phyloP scores from a whole-genome alignment of 495 filamentous ascomycete genomes.

The Neurospora terricola region DNA sequence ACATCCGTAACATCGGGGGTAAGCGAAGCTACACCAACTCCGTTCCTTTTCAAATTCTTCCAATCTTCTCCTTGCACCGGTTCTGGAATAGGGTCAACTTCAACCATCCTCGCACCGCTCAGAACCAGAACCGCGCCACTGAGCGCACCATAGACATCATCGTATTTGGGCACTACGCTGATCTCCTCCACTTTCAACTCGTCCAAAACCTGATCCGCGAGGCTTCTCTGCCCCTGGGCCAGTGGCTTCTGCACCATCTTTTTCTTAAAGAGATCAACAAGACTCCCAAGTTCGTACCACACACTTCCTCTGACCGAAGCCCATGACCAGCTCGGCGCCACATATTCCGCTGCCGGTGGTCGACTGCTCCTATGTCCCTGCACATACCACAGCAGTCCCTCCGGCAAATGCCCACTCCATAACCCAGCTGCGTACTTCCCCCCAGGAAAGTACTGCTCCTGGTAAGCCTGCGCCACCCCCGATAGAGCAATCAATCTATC shows the following conservation, averaged over 20 bases:
- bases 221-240: neutral
- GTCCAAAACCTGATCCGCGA: neutral
- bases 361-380: neutral
- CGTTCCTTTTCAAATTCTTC: neutral
- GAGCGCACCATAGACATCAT: neutral
- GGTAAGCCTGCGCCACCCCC: too few species aligned
- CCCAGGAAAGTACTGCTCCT: too few species aligned
- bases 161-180: neutral
- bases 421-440: too few species aligned
- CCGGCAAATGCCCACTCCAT: neutral
- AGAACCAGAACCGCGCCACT: neutral
- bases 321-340: neutral
- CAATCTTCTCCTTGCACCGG: neutral
- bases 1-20: too few species aligned
- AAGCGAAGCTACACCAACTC: neutral
- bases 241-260: neutral
- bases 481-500: too few species aligned
- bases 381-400: neutral
- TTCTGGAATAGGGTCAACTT: too few species aligned
- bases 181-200: neutral
- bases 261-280: neutral
- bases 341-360: neutral
- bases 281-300: neutral
- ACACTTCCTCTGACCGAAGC: neutral
- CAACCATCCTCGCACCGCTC: neutral